These are phyloP conservation scores for Vigna unguiculata DNA, from an alignment of 306 rosid genomes.

Conservation along the genomic window DNA sequence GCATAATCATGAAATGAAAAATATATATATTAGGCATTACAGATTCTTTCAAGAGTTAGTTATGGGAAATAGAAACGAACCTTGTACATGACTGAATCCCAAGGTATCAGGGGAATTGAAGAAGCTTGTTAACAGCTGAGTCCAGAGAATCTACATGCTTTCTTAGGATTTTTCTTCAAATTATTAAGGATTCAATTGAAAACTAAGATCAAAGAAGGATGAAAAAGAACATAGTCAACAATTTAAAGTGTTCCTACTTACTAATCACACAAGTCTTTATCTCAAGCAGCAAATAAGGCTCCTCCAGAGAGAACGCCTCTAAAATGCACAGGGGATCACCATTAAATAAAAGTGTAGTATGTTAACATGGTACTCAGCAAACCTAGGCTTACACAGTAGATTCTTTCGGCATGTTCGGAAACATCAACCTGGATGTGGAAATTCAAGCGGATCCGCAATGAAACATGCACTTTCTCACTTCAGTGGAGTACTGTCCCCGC, in stretches of 20 bases:
- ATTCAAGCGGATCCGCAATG: no score
- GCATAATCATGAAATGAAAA: conserved; percentile 30
- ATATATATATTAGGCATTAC: conserved; percentile 16
- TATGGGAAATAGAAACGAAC: conserved; percentile 32
- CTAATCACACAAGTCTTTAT: conserved; percentile 7
- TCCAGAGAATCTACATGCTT: conserved; percentile 81
- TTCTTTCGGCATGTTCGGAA: no score
- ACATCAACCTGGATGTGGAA: no score
- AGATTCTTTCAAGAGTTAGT: conserved; percentile 20
- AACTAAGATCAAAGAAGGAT: conserved; percentile 15
- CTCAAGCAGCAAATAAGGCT: not conserved
- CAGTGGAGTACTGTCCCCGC: not conserved
- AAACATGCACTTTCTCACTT: not conserved
- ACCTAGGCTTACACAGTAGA: not conserved
- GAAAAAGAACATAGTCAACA: conserved; percentile 21
- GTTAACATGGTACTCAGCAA: not conserved
- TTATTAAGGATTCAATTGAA: conserved; percentile 62
- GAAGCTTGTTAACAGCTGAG: conserved; percentile 76
- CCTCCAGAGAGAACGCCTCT: not conserved
- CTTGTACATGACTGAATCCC: conserved; percentile 33
- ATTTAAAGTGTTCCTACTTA: conserved; percentile 3
- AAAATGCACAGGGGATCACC: not conserved
- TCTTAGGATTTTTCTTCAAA: conserved; percentile 67
- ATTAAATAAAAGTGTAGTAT: not conserved
- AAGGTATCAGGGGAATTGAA: conserved; percentile 63